phyloP scores from a whole-genome alignment of 345 rosid genomes.

The Draba incana region DNA sequence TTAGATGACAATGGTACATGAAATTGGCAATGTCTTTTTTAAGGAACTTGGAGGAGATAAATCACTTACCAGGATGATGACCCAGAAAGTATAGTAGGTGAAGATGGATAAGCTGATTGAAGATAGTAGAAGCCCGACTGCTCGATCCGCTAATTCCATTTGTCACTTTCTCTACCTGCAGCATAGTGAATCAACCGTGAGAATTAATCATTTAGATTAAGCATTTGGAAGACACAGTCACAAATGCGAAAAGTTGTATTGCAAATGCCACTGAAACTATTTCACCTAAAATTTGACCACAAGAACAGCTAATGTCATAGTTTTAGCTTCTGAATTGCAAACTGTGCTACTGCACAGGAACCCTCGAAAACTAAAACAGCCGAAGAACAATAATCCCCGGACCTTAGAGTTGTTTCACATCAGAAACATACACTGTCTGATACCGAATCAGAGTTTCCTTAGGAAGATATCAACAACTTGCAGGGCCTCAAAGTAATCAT shows the following conservation, averaged over 20 bases:
- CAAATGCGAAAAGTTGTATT: conserved; percentile 2
- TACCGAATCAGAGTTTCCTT: conserved; percentile 6
- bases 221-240: conserved; percentile 4
- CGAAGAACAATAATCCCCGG: conserved; percentile 18
- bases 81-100: conserved; percentile 97
- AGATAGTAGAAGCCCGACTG: conserved; percentile 75
- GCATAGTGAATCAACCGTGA: neutral
- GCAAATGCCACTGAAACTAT: conserved; percentile 4
- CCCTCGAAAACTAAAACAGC: neutral
- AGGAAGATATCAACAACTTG: conserved; percentile 19
- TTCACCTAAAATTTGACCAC: conserved; percentile 23
- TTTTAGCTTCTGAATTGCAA: conserved; percentile 15
- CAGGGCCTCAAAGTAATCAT: conserved; percentile 37
- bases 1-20: conserved; percentile 3
- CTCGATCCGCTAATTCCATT: conserved; percentile 91
- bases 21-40: neutral
- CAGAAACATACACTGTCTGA: conserved; percentile 19
- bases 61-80: conserved; percentile 74
- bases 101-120: conserved; percentile 74
- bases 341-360: conserved; percentile 22
- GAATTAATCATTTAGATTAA: neutral
- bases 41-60: conserved; percentile 4
- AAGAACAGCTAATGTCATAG: conserved; percentile 19
- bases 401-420: conserved; percentile 16
- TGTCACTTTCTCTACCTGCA: conserved; percentile 29